Conservation (phyloP, 2,329 filamentous ascomycete species). For the Thermochaetoides dissita region DNA sequence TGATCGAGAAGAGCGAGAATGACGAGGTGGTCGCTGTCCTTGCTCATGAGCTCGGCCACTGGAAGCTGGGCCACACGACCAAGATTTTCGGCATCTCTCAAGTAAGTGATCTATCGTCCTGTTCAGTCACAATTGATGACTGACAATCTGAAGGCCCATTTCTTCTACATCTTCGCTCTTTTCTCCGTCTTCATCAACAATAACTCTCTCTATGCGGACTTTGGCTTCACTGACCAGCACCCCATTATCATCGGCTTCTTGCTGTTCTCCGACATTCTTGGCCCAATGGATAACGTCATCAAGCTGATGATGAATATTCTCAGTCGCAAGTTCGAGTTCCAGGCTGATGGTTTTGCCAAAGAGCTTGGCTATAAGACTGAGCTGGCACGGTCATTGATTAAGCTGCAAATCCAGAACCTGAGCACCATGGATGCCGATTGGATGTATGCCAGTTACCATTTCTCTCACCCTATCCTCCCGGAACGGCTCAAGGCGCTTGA, state of each 20-base stretch:
- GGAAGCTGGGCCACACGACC: constrained; percentile 90
- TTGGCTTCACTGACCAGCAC: constrained; percentile 70
- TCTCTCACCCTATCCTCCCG: constrained; percentile 89
- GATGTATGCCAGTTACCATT: constrained; percentile 97
- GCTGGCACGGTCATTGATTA: constrained; percentile 78
- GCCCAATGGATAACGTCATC: constrained; percentile 85
- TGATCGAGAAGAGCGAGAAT: constrained; percentile 87
- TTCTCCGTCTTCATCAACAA: constrained; percentile 99
- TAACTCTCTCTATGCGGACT: constrained; percentile 73
- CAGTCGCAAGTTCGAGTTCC: constrained; percentile 87
- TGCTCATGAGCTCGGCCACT: constrained; percentile 92
- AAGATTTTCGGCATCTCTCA: constrained; percentile 77
- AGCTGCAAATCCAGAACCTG: constrained; percentile 95
- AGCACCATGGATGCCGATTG: constrained; percentile 98
- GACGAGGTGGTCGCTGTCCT: constrained; percentile 90
- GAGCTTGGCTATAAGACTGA: constrained; percentile 71
- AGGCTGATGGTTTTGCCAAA: constrained; percentile 83
- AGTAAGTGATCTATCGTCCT: constrained; percentile 32
- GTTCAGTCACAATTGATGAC: neutral
- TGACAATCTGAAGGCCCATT: constrained; percentile 49
- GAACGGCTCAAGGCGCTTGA: constrained; percentile 84
- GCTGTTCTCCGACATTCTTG: constrained; percentile 90
- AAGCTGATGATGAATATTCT: constrained; percentile 94
- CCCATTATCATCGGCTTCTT: constrained; percentile 97
- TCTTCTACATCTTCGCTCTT: constrained; percentile 91